Evolutionary conservation across 2,329 filamentous ascomycete genomes (phyloP).

Genomic region (Hypoxylon sp.): DNA sequence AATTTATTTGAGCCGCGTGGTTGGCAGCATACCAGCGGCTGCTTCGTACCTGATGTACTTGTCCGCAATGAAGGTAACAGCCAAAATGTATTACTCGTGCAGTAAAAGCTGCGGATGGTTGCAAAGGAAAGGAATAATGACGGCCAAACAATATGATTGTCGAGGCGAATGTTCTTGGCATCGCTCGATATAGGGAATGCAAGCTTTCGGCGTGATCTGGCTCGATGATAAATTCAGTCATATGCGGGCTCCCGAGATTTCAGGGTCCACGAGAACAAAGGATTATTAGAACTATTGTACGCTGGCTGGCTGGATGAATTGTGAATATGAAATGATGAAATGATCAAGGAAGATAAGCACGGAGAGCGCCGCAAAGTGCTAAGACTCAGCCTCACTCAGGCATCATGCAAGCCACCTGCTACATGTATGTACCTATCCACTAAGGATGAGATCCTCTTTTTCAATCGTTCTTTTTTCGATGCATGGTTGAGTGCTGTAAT

Average conservation of each 20-base stretch:
- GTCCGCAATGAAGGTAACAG: conserved; percentile 4
- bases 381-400: conserved; percentile 31
- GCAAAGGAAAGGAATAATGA: neutral
- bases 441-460: conserved; percentile 6
- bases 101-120: neutral
- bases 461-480: no score
- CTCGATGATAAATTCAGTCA: conserved; percentile 16
- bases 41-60: neutral
- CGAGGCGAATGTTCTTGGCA: neutral
- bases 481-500: conserved; percentile 1
- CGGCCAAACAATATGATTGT: neutral
- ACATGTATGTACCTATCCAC: no score
- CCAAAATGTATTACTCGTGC: neutral
- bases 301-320: neutral
- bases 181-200: neutral
- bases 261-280: conserved; percentile 28
- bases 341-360: conserved; percentile 11
- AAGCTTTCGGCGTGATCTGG: conserved; percentile 17
- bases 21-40: conserved; percentile 1
- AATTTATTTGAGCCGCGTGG: neutral
- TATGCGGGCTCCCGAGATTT: conserved; percentile 27
- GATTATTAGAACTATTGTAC: conserved; percentile 9
- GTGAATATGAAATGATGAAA: neutral
- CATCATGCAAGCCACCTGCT: conserved; percentile 37
- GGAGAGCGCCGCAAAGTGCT: conserved; percentile 23